phyloP scores from a whole-genome alignment of 2,329 filamentous ascomycete genomes.

The Emericellopsis atlantica region DNA sequence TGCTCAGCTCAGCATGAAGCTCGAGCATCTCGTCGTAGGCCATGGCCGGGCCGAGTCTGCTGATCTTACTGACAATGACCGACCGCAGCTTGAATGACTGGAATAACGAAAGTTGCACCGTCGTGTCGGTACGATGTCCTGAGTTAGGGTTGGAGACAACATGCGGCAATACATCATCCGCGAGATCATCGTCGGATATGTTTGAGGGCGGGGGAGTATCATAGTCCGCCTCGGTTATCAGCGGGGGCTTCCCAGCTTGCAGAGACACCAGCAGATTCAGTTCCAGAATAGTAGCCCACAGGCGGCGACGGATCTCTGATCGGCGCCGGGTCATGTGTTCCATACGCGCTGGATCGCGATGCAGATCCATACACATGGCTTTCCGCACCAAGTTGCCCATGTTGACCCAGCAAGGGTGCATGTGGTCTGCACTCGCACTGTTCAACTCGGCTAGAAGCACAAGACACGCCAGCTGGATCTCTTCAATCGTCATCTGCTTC shows the following conservation, averaged over 20 bases:
- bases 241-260: conserved; percentile 1
- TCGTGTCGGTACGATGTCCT: neutral
- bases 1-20: neutral
- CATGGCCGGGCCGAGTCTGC: neutral
- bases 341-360: conserved; percentile 17
- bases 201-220: neutral
- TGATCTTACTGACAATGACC: neutral
- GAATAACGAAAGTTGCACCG: neutral
- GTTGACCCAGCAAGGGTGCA: conserved; percentile 14
- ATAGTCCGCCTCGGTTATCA: neutral
- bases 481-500: conserved; percentile 14
- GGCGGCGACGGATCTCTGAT: conserved; percentile 15
- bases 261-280: conserved; percentile 3
- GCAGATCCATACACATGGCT: conserved; percentile 19
- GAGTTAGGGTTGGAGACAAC: neutral
- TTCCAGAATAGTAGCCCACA: conserved; percentile 15
- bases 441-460: conserved; percentile 10
- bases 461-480: conserved; percentile 16
- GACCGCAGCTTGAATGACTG: conserved; percentile 1
- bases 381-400: conserved; percentile 14
- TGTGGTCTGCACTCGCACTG: conserved; percentile 7
- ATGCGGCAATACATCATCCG: neutral
- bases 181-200: neutral
- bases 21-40: conserved; percentile 1
- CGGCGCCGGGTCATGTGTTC: conserved; percentile 10